Conservation (phyloP, 1,284 basidiomycete genomes). For the Ganoderma lucidum region DNA sequence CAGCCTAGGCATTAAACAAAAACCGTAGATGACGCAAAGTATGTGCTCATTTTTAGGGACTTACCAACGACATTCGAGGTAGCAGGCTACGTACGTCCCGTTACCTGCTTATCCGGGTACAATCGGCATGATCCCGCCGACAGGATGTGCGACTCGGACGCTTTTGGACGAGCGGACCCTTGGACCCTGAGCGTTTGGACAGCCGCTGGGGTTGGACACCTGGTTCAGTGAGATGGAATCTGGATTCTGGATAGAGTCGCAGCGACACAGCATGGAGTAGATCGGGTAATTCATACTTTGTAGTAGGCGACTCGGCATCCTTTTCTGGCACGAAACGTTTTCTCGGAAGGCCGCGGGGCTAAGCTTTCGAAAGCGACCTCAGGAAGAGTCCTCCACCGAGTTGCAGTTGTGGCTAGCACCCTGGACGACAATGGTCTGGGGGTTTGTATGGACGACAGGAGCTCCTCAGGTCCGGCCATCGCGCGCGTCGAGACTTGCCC, state of each 20-base stretch:
- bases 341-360: background rate
- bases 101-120: background rate
- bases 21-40: background rate
- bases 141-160: background rate
- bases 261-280: background rate
- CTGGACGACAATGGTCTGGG: background rate
- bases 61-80: no score
- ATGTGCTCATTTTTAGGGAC: no score
- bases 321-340: background rate
- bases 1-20: background rate
- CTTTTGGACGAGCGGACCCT: background rate
- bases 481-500: constrained; percentile 2
- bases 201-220: background rate
- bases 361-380: background rate
- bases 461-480: background rate
- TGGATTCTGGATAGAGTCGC: background rate
- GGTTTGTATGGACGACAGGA: background rate
- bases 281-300: constrained; percentile 5
- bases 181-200: background rate
- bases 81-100: no score
- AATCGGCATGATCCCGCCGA: background rate
- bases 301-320: background rate
- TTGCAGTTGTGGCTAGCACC: background rate
- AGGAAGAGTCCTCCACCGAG: background rate
- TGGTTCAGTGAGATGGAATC: background rate